Evolutionary conservation across 495 filamentous ascomycete species (phyloP), one percentile per base, ranked within the genome.

Genomic region (Corynascus novoguineensis): DNA sequence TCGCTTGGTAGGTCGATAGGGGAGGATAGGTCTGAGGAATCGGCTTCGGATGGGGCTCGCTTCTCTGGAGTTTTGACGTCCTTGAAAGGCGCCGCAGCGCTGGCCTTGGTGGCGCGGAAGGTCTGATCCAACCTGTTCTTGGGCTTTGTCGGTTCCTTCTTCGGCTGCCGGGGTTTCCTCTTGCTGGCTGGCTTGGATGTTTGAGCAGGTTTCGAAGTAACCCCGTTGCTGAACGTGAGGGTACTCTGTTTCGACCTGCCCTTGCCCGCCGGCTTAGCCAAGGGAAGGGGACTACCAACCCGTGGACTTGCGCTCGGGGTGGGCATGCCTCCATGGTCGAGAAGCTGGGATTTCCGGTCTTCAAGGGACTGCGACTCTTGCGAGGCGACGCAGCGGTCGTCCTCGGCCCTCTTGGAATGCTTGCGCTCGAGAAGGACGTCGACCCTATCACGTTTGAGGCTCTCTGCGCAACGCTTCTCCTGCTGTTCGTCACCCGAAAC

Each of bases 231-330:
- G 14, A 70, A 77, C 3, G 54, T 31, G 28, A 78, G 68, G 35
- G 64, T 75, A 53, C 66, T 72, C 49, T 78, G 75, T 55, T 73
- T 77, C 1, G 61, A 37, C 34, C 59, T 64, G 31, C 12, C 25
- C 51, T 67, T 70, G 60, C 34, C 12, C 8, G 42, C 46, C 17
- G 68, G 56, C 56, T 73, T 71, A 21, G 54, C 42, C 9, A 44
- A 49, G 64, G 76, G 73, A 62, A 80, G 61, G 62, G 72, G 66
- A 65, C 70, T 77, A 49, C 80, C 75, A 21, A 71, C 77, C 73
- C 68, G 72, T 55, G 80, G 83, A 59, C 76, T 85, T 0, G 79
- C 75, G 57, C 76, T 78, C 45, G 87, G 86, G 12, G 85, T 89
- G n/a, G 82, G 78, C 45, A 88, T 83, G 35, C 81, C 82, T 17